These are phyloP conservation scores for Cercospora sojina DNA, from an alignment of 2,329 filamentous ascomycete species.

Conservation along the genomic window DNA sequence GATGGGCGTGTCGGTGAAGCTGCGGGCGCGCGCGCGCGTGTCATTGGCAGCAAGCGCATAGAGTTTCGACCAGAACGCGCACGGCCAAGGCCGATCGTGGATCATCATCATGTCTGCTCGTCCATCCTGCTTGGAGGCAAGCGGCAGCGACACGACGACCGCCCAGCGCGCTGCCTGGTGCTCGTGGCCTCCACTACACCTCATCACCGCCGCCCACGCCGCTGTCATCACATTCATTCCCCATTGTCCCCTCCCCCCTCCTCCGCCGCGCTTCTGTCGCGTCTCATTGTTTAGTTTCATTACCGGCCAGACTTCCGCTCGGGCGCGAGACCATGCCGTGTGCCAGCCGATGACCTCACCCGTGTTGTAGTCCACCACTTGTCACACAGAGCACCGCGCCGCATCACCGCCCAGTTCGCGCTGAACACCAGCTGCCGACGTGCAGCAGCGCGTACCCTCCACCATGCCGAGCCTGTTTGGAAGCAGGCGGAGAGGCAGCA, in stretches of 20 bases:
- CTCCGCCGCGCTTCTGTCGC: not conserved
- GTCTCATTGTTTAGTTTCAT: not conserved
- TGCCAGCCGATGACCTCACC: constrained; percentile 8
- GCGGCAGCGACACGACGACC: not conserved
- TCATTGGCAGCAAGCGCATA: not conserved
- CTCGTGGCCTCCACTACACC: not conserved
- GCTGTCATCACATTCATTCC: not conserved
- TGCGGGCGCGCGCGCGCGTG: not conserved
- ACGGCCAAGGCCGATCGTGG: not conserved
- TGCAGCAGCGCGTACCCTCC: not conserved
- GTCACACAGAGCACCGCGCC: not conserved
- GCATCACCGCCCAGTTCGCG: not conserved
- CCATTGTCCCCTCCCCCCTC: not conserved
- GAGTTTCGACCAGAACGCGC: not conserved
- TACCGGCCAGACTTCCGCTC: not conserved
- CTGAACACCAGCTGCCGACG: not conserved
- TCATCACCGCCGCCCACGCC: not conserved
- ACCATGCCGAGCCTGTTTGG: constrained; percentile 23
- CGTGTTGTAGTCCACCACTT: not conserved
- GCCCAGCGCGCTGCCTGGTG: not conserved
- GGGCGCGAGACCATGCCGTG: constrained; percentile 1
- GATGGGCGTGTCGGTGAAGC: not conserved
- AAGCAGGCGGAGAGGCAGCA: constrained; percentile 23
- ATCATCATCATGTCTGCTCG: not conserved
- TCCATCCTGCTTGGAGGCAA: not conserved